Evolutionary conservation across 2,329 filamentous ascomycete species (phyloP).

Genomic region (Paraphaeosphaeria minitans): DNA sequence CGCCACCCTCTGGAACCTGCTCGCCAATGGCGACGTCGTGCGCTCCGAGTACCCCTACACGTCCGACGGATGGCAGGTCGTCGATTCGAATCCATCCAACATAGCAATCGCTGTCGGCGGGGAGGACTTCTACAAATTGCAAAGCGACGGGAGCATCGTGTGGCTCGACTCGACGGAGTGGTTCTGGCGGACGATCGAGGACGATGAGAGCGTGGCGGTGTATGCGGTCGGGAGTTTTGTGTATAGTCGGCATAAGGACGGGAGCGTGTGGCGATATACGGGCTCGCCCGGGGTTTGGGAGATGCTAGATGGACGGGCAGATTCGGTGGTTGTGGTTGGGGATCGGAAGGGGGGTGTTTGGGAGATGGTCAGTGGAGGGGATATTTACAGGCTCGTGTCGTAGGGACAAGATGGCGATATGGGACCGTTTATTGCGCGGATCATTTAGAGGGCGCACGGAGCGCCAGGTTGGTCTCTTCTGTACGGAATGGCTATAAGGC

Average conservation of each 20-base stretch:
- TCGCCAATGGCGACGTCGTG: conserved; percentile 32
- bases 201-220: conserved; percentile 20
- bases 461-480: too few relatives aligned
- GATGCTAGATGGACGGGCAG: conserved; percentile 25
- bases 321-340: conserved; percentile 21
- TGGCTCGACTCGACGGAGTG: conserved; percentile 30
- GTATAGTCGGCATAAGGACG: conserved; percentile 32
- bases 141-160: conserved; percentile 30
- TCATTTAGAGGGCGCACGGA: too few relatives aligned
- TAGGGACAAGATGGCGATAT: conserved; percentile 10
- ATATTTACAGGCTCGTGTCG: conserved; percentile 30
- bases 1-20: conserved; percentile 34
- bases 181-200: conserved; percentile 31
- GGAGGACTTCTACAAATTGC: conserved; percentile 38
- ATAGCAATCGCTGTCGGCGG: conserved; percentile 31
- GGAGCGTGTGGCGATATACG: conserved; percentile 36
- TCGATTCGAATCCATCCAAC: conserved; percentile 31
- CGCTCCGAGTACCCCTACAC: conserved; percentile 31
- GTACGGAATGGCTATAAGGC: too few relatives aligned
- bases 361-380: conserved; percentile 26
- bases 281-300: conserved; percentile 34
- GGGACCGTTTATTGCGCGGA: too few relatives aligned
- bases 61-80: conserved; percentile 26
- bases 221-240: conserved; percentile 25
- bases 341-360: conserved; percentile 31